Conservation (phyloP, 345 rosid genomes). For the Physaria fendleri region DNA sequence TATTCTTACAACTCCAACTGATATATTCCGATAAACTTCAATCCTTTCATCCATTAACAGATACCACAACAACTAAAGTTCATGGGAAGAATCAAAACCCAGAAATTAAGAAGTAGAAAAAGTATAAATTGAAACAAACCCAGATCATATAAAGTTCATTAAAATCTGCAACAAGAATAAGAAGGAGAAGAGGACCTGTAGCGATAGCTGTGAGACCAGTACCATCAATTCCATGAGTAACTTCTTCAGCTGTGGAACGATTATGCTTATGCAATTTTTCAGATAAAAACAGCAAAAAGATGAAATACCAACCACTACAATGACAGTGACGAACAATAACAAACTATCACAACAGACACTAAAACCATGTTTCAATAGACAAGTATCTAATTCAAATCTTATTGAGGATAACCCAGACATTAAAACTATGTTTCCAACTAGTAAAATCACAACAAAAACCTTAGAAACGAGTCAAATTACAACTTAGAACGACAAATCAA, state of each 20-base stretch:
- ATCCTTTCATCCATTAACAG: not conserved
- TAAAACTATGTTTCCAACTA: too few relatives aligned
- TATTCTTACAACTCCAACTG: not conserved
- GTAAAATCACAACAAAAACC: too few relatives aligned
- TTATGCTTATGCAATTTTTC: too few relatives aligned
- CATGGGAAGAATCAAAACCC: not conserved
- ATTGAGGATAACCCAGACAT: too few relatives aligned
- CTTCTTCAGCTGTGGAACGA: conserved; percentile 76
- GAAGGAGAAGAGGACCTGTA: conserved; percentile 44
- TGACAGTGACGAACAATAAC: too few relatives aligned
- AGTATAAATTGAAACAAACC: not conserved
- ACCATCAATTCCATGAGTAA: conserved; percentile 64
- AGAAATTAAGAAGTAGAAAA: not conserved
- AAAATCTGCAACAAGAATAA: not conserved
- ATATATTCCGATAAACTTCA: not conserved
- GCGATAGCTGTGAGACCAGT: conserved; percentile 74
- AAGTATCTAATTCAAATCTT: too few relatives aligned
- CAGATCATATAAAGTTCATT: not conserved
- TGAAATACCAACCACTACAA: too few relatives aligned
- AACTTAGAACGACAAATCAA: too few relatives aligned
- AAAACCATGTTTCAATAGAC: too few relatives aligned
- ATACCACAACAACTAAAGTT: not conserved
- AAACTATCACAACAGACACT: too few relatives aligned
- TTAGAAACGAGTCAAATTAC: too few relatives aligned
- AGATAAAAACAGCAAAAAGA: too few relatives aligned